These are phyloP conservation scores for Trichoderma breve DNA, from an alignment of 2,329 filamentous ascomycete genomes.

Conservation along the genomic window DNA sequence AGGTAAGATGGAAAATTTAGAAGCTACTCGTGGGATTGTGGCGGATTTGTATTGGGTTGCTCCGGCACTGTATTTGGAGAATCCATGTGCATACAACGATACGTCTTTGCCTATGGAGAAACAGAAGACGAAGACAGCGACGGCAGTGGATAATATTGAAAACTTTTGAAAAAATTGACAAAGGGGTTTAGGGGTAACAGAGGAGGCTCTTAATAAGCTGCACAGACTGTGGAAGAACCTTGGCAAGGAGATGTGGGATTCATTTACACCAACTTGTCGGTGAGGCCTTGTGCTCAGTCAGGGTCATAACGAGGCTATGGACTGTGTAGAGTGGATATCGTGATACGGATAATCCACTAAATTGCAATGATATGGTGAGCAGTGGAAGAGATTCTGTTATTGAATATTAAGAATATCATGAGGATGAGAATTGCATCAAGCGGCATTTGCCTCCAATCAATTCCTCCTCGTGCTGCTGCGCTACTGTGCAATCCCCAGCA, in stretches of 20 bases:
- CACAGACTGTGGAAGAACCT: background rate
- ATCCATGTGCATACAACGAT: background rate
- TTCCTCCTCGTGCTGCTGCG: background rate
- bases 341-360: background rate
- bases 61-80: background rate
- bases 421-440: background rate
- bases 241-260: background rate
- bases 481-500: background rate
- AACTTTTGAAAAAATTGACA: background rate
- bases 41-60: background rate
- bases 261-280: background rate
- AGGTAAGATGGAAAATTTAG: background rate
- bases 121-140: background rate
- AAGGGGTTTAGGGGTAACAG: background rate
- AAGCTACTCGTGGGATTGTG: background rate
- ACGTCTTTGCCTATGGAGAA: background rate
- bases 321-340: background rate
- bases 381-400: background rate
- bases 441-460: background rate
- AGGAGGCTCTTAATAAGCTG: background rate
- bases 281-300: background rate
- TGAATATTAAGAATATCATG: background rate
- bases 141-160: background rate
- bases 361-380: background rate
- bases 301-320: background rate